Conservation (phyloP, 345 rosid species). For the Populus pruinosa region DNA sequence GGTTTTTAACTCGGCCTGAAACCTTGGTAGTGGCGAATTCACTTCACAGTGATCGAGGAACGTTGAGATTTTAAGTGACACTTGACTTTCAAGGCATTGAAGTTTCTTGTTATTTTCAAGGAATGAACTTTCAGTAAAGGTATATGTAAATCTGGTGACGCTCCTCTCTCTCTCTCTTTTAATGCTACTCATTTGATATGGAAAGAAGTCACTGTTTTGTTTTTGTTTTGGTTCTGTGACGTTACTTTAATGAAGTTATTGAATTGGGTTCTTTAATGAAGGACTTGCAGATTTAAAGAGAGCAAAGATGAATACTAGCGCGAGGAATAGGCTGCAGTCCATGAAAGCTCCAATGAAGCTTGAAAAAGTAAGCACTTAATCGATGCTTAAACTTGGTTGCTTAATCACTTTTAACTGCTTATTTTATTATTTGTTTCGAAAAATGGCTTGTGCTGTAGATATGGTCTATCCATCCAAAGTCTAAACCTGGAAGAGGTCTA, state of each 20-base stretch:
- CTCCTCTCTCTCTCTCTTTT: neutral
- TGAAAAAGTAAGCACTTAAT: conserved; percentile 41
- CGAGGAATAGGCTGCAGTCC: conserved; percentile 27
- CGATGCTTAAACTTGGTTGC: conserved; percentile 21
- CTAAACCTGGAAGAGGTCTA: neutral
- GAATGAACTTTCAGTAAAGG: conserved; percentile 25
- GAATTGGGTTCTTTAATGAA: neutral
- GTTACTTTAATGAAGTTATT: neutral
- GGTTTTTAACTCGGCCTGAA: conserved; percentile 7
- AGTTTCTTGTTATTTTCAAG: conserved; percentile 17
- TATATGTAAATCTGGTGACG: conserved; percentile 8
- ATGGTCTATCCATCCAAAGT: neutral
- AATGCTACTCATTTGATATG: neutral
- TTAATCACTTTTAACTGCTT: conserved; percentile 1
- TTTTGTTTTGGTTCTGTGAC: neutral
- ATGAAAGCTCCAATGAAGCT: conserved; percentile 32
- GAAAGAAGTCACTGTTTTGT: neutral
- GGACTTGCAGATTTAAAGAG: conserved; percentile 14
- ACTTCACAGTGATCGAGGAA: conserved; percentile 11
- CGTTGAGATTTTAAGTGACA: neutral
- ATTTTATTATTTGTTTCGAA: conserved; percentile 12
- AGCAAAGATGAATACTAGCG: conserved; percentile 36
- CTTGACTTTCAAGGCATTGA: conserved; percentile 8
- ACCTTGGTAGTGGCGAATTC: conserved; percentile 1
- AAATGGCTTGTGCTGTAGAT: conserved; percentile 21